Evolutionary conservation across 768 basidiomycete species (phyloP).

Genomic region (Xerocomus spinulosus): DNA sequence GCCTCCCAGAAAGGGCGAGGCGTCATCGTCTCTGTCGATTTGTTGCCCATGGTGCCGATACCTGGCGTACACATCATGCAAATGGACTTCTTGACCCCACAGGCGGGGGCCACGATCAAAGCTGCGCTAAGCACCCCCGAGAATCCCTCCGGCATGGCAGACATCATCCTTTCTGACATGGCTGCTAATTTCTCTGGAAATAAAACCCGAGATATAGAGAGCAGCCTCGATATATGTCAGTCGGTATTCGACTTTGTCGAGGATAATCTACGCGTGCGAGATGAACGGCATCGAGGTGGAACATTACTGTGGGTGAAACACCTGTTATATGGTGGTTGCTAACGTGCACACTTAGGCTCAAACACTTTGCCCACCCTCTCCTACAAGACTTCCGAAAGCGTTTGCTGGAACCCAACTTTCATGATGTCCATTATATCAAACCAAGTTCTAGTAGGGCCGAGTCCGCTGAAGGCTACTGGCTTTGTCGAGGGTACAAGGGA

Average conservation of each 20-base stretch:
- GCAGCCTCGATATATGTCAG: conserved; percentile 67
- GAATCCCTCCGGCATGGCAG: conserved; percentile 47
- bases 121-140: conserved; percentile 29
- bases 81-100: conserved; percentile 69
- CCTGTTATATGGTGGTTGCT: background rate
- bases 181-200: conserved; percentile 81
- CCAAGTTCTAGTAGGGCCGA: conserved; percentile 75
- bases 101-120: conserved; percentile 45
- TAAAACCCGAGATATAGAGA: conserved; percentile 55
- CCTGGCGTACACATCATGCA: conserved; percentile 67
- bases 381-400: conserved; percentile 58
- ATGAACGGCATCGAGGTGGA: conserved; percentile 38
- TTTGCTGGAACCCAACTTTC: conserved; percentile 60
- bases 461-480: conserved; percentile 81
- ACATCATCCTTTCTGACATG: conserved; percentile 89
- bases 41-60: conserved; percentile 69
- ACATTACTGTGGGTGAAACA: conserved; percentile 46
- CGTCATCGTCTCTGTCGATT: conserved; percentile 74
- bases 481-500: conserved; percentile 71
- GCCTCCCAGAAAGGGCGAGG: conserved; percentile 28
- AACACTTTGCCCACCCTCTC: conserved; percentile 78
- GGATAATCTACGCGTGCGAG: conserved; percentile 46
- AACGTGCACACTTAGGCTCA: conserved; percentile 50
- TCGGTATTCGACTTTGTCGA: conserved; percentile 69
- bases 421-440: conserved; percentile 65